A percentile compares a stretch with the other conserved stretches of the same genome.
Evolutionary conservation across 2,329 filamentous ascomycete species (phyloP).

Genomic region (Chaetomium sp.): DNA sequence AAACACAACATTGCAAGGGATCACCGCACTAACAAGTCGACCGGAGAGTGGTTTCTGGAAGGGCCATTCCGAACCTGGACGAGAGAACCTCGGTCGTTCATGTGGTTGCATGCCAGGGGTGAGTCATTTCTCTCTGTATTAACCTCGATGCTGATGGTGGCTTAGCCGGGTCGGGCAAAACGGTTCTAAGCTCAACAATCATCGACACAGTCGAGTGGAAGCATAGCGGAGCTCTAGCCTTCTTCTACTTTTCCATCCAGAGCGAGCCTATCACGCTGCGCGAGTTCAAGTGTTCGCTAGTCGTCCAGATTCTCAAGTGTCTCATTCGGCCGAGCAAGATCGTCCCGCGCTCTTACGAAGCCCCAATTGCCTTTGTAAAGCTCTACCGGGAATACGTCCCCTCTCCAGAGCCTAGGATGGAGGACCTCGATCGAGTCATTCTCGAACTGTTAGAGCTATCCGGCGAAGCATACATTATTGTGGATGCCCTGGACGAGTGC

Average conservation of each 20-base stretch:
- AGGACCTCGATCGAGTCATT: not conserved
- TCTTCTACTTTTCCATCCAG: constrained; percentile 1
- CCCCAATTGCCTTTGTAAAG: no score
- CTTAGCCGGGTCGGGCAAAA: not conserved
- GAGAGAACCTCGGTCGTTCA: not conserved
- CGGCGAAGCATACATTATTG: not conserved
- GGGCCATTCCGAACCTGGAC: not conserved
- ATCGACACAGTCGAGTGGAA: not conserved
- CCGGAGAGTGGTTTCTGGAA: not conserved
- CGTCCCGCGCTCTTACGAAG: no score
- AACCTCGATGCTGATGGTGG: not conserved
- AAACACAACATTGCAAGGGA: not conserved
- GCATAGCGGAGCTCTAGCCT: not conserved
- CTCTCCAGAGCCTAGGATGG: not conserved
- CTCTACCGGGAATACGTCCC: not conserved
- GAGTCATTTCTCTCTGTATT: not conserved
- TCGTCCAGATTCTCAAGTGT: not conserved
- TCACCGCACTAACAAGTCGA: not conserved
- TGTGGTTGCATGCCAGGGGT: not conserved
- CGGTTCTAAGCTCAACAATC: not conserved
- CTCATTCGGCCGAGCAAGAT: not conserved
- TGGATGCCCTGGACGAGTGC: not conserved
- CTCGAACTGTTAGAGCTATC: not conserved
- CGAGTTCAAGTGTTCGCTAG: not conserved
- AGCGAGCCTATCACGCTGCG: not conserved